A percentile compares a stretch with the other conserved stretches of the same genome.
Evolutionary conservation across 176 grass and related monocot species (phyloP).

Genomic region (Aegilops sharonensis): DNA sequence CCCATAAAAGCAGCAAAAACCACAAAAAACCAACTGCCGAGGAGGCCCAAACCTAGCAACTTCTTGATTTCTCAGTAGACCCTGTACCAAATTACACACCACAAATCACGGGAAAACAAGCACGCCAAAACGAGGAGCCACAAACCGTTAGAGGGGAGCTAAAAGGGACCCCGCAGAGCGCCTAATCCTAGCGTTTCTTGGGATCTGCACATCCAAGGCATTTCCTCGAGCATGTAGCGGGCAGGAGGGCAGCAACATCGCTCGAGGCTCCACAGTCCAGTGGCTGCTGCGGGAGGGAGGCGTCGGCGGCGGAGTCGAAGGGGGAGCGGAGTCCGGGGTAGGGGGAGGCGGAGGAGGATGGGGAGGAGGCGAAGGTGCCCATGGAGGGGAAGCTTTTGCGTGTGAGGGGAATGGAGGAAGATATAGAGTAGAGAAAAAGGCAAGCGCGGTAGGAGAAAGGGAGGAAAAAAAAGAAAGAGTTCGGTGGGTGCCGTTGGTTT

Average conservation of each 20-base stretch:
- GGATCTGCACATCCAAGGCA: constrained; percentile 27
- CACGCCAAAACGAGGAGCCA: background rate
- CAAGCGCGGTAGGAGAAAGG: background rate
- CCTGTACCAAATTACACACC: constrained; percentile 25
- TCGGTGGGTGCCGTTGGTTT: constrained; percentile 37
- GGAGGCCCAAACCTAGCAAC: constrained; percentile 23
- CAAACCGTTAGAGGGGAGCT: constrained; percentile 42
- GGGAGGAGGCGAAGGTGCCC: constrained; percentile 4
- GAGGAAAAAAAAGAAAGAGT: background rate
- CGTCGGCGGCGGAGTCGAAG: background rate
- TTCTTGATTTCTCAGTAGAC: constrained; percentile 36
- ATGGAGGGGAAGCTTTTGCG: constrained; percentile 42
- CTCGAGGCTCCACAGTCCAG: constrained; percentile 4
- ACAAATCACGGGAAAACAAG: constrained; percentile 14
- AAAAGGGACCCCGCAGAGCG: constrained; percentile 44
- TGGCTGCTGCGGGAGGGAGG: background rate
- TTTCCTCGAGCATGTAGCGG: constrained; percentile 36
- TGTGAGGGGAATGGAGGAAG: constrained; percentile 16
- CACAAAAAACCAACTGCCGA: constrained; percentile 16
- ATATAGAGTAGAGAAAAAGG: constrained; percentile 44
- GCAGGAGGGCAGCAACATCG: constrained; percentile 15
- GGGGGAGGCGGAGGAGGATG: background rate
- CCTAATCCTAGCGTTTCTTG: constrained; percentile 55
- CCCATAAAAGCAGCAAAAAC: constrained; percentile 63
- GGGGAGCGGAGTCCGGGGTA: background rate